Evolutionary conservation across 1,139 yeast genomes (phyloP).

Genomic region (Schizosaccharomyces versatilis): DNA sequence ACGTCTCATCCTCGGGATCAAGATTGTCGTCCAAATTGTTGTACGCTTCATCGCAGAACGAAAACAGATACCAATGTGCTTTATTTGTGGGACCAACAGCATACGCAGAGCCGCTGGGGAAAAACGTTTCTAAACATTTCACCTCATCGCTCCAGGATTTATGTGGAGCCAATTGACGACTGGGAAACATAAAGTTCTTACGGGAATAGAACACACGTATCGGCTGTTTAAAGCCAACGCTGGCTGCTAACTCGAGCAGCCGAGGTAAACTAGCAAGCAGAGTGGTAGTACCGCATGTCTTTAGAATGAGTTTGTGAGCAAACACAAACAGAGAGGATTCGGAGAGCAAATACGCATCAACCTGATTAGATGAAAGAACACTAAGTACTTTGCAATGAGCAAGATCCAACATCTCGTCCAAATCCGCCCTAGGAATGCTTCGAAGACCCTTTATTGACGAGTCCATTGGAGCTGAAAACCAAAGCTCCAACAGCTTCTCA

Average conservation of each 20-base stretch:
- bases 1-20: conserved; percentile 39
- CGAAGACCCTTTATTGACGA: conserved; percentile 27
- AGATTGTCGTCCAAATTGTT: conserved; percentile 1
- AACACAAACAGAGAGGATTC: conserved; percentile 83
- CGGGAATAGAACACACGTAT: conserved; percentile 71
- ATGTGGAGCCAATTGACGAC: conserved; percentile 61
- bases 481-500: conserved; percentile 72
- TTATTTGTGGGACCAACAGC: conserved; percentile 60
- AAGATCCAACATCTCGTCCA: conserved; percentile 54
- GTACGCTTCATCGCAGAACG: conserved; percentile 10
- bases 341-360: conserved; percentile 72
- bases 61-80: conserved; percentile 78
- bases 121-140: conserved; percentile 34
- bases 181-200: conserved; percentile 82
- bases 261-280: conserved; percentile 56
- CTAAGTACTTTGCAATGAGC: conserved; percentile 81
- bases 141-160: conserved; percentile 71
- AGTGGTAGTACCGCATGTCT: conserved; percentile 93
- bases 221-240: conserved; percentile 23
- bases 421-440: conserved; percentile 37
- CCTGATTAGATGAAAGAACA: conserved; percentile 37
- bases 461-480: conserved; percentile 41
- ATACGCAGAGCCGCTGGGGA: conserved; percentile 43
- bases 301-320: conserved; percentile 62
- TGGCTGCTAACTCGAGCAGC: conserved; percentile 32